phyloP scores from a whole-genome alignment of 352 stramenopile genomes.

The Peronospora farinosa region DNA sequence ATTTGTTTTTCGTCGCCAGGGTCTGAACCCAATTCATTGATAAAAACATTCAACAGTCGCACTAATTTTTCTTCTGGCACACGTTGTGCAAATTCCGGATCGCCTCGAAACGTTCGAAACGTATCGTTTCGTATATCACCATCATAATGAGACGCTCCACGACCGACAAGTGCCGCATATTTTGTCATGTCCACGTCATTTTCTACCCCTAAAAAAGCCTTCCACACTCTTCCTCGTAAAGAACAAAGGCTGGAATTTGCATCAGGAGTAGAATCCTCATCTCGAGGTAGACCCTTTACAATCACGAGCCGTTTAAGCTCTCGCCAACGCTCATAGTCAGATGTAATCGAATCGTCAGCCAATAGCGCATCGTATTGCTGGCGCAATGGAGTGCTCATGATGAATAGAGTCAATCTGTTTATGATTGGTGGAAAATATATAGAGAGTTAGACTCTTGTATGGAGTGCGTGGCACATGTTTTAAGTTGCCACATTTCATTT shows the following conservation, averaged over 20 bases:
- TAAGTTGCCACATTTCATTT: not conserved
- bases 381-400: slow-evolving; percentile 8
- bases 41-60: slow-evolving; percentile 88
- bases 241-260: slow-evolving; percentile 37
- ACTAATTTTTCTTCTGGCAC: slow-evolving; percentile 89
- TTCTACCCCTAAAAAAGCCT: slow-evolving; percentile 79
- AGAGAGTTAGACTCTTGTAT: too few relatives aligned
- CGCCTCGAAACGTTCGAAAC: slow-evolving; percentile 86
- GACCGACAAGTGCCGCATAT: slow-evolving; percentile 65
- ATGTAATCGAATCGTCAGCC: slow-evolving; percentile 35
- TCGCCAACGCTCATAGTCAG: slow-evolving; percentile 68
- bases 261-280: slow-evolving; percentile 21
- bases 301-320: slow-evolving; percentile 82
- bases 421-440: slow-evolving; percentile 12
- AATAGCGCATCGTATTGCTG: slow-evolving; percentile 25
- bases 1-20: slow-evolving; percentile 18
- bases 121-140: slow-evolving; percentile 89
- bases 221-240: slow-evolving; percentile 84
- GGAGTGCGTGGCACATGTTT: not conserved
- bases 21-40: slow-evolving; percentile 68
- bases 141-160: slow-evolving; percentile 77
- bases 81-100: slow-evolving; percentile 80
- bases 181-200: slow-evolving; percentile 44
- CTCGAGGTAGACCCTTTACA: slow-evolving; percentile 61
- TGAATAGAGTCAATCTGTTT: not conserved